A percentile compares a stretch with the other conserved stretches of the same genome.
These are phyloP conservation scores for Fusarium chlamydosporum DNA, from an alignment of 2,329 filamentous ascomycete genomes.

Conservation along the genomic window DNA sequence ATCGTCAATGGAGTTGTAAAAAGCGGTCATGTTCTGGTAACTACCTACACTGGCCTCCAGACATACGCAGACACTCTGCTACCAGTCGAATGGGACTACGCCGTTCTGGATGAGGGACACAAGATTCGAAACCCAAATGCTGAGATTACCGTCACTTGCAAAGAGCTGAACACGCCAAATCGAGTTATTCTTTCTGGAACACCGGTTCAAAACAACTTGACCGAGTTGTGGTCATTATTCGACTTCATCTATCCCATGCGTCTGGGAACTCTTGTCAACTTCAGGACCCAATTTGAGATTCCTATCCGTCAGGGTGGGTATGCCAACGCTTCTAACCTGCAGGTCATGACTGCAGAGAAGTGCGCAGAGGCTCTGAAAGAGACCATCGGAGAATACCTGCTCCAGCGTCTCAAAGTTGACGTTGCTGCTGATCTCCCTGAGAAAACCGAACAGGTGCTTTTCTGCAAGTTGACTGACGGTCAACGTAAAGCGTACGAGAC, in stretches of 20 bases:
- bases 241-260: slow-evolving; percentile 99
- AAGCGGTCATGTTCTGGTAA: slow-evolving; percentile 93
- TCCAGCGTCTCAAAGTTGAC: slow-evolving; percentile 93
- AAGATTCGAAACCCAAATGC: slow-evolving; percentile 98
- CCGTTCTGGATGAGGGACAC: slow-evolving; percentile 95
- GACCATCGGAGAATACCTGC: slow-evolving; percentile 90
- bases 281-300: slow-evolving; percentile 91
- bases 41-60: slow-evolving; percentile 95
- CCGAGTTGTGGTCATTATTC: slow-evolving; percentile 96
- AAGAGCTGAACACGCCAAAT: slow-evolving; percentile 90
- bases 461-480: slow-evolving; percentile 86
- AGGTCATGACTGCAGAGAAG: slow-evolving; percentile 93
- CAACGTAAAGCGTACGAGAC: slow-evolving; percentile 85
- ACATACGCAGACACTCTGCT: slow-evolving; percentile 88
- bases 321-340: slow-evolving; percentile 92
- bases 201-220: slow-evolving; percentile 96
- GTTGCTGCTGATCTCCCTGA: slow-evolving; percentile 94
- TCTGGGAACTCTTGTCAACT: slow-evolving; percentile 90
- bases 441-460: slow-evolving; percentile 96
- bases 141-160: slow-evolving; percentile 93
- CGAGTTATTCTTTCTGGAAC: slow-evolving; percentile 95
- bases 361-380: slow-evolving; percentile 96
- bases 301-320: slow-evolving; percentile 95
- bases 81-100: slow-evolving; percentile 90
- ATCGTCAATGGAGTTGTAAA: slow-evolving; percentile 86